Percentiles rank a stretch among this genome's conserved stretches.
Evolutionary conservation across 768 basidiomycete species (phyloP).

Genomic region (Aureoboletus auriporus): DNA sequence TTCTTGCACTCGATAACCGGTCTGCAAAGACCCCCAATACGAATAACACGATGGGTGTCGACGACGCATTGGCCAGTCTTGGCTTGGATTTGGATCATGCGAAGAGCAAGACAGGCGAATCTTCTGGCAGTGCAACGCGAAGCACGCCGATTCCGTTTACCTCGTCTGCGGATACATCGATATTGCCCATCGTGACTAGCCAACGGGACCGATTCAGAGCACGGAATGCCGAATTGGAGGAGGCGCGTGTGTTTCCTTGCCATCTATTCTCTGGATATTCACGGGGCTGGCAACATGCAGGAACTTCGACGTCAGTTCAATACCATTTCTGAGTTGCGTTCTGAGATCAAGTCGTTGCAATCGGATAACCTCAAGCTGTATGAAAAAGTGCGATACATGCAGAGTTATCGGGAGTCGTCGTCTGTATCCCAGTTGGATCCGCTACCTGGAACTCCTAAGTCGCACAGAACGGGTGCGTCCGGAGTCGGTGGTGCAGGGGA

Average conservation of each 20-base stretch:
- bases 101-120: conserved; percentile 17
- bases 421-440: conserved; percentile 65
- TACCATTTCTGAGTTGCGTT: conserved; percentile 87
- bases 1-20: conserved; percentile 72
- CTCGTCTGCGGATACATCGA: conserved; percentile 83
- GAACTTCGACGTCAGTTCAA: conserved; percentile 96
- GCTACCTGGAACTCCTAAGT: conserved; percentile 40
- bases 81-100: conserved; percentile 49
- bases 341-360: conserved; percentile 89
- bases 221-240: conserved; percentile 94
- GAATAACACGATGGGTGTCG: conserved; percentile 25
- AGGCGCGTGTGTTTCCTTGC: conserved; percentile 45
- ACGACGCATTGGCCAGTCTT: conserved; percentile 67
- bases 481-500: conserved; percentile 10
- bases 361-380: conserved; percentile 96
- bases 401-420: conserved; percentile 84
- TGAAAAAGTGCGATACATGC: conserved; percentile 99
- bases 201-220: conserved; percentile 98
- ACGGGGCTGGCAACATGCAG: conserved; percentile 32
- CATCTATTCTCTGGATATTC: neutral
- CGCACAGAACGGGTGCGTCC: conserved; percentile 2
- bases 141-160: conserved; percentile 68
- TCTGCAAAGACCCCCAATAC: conserved; percentile 11
- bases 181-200: conserved; percentile 96
- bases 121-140: conserved; percentile 30